phyloP scores from a whole-genome alignment of 768 basidiomycete genomes.

The Mycena venus region DNA sequence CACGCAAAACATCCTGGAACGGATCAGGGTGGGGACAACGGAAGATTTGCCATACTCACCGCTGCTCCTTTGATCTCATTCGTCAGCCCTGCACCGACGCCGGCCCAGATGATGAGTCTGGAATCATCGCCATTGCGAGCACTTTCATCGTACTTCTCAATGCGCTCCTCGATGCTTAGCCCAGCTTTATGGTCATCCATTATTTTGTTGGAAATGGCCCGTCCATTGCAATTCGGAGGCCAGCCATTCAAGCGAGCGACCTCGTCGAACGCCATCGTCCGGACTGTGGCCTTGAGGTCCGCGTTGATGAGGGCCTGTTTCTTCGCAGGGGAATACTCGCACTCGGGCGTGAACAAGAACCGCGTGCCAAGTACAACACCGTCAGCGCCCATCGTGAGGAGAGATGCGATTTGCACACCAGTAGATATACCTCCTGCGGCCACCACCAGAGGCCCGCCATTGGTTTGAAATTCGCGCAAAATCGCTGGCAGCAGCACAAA shows the following conservation, averaged over 20 bases:
- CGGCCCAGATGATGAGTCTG: slow-evolving; percentile 57
- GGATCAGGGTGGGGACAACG: background rate
- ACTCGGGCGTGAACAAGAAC: slow-evolving; percentile 60
- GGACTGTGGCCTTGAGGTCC: slow-evolving; percentile 47
- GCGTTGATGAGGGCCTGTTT: slow-evolving; percentile 56
- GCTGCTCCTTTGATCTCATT: slow-evolving; percentile 43
- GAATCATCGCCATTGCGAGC: slow-evolving; percentile 44
- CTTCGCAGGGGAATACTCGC: slow-evolving; percentile 51
- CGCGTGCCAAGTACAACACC: slow-evolving; percentile 63
- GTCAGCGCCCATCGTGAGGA: slow-evolving; percentile 60
- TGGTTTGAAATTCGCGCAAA: slow-evolving; percentile 43
- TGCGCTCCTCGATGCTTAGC: slow-evolving; percentile 42
- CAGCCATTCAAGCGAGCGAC: slow-evolving; percentile 52
- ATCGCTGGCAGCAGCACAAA: slow-evolving; percentile 53
- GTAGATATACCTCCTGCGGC: slow-evolving; percentile 65
- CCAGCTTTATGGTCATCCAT: slow-evolving; percentile 46
- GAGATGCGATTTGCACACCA: slow-evolving; percentile 56
- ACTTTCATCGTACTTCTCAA: slow-evolving; percentile 43
- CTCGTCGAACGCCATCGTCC: slow-evolving; percentile 58
- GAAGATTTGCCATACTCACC: background rate
- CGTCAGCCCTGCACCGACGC: slow-evolving; percentile 53
- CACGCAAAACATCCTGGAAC: slow-evolving; percentile 18
- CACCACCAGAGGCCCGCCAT: slow-evolving; percentile 51
- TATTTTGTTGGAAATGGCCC: slow-evolving; percentile 53
- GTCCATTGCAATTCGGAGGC: slow-evolving; percentile 57